These are phyloP conservation scores for Backusella tuberculispora DNA, from an alignment of 192 early-diverging fungal genomes.

Conservation along the genomic window DNA sequence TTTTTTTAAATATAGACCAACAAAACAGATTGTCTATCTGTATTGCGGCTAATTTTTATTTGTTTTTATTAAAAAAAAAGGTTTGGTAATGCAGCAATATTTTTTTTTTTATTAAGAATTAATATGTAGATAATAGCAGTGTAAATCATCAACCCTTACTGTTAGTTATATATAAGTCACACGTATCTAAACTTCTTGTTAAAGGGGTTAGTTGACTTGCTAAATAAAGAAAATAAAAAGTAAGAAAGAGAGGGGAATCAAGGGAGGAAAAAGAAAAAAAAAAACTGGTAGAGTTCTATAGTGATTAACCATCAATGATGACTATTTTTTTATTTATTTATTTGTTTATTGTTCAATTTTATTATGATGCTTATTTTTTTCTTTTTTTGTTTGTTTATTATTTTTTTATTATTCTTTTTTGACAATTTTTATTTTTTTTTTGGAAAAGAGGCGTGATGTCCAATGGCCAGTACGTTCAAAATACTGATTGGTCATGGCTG, in stretches of 20 bases:
- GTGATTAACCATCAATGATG: background rate
- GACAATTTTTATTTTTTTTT: constrained; percentile 10
- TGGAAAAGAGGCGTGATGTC: constrained; percentile 14
- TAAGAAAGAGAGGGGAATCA: background rate
- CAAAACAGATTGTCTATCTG: background rate
- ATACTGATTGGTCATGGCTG: constrained; percentile 17
- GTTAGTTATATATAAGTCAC: background rate
- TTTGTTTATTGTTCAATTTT: background rate
- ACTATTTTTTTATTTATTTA: background rate
- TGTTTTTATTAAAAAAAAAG: constrained; percentile 1
- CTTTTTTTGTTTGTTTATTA: background rate
- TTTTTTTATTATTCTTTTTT: background rate
- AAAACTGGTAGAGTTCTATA: constrained; percentile 6
- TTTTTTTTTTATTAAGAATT: background rate
- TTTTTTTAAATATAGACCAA: background rate
- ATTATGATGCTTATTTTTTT: background rate
- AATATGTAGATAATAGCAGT: background rate
- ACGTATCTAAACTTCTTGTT: constrained; percentile 13
- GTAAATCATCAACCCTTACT: background rate
- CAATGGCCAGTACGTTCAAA: background rate
- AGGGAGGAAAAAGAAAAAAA: background rate
- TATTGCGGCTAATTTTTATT: constrained; percentile 3
- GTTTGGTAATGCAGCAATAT: background rate
- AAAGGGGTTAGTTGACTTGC: background rate
- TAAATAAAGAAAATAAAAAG: constrained; percentile 1